Evolutionary conservation across 1,284 basidiomycete species (phyloP), one percentile per base, ranked within the genome.

Genomic region (Trichosporon sp.): DNA sequence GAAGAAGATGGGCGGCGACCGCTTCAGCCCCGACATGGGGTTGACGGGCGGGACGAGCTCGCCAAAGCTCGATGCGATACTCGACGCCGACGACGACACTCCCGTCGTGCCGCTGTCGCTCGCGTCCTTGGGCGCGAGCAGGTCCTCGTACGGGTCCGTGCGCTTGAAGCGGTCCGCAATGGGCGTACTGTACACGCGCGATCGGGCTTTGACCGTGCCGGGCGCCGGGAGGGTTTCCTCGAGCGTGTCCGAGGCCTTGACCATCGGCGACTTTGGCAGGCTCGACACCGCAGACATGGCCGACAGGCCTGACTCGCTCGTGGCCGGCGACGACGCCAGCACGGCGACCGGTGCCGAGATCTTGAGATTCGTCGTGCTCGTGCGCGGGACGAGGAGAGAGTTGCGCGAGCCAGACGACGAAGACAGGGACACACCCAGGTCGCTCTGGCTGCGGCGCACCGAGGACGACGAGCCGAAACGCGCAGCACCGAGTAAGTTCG

Each of bases 81-180:
- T 59, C 21, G 61, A 66, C 10, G 60, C 44, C 37, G 54, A 23
- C 31, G 59, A 56, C 16, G 61, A 49, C 32, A 56, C 40, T 7
- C 66, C 63, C 33, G 34, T 27, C 37, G 37, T n/a, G 9, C 23
- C 37, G 14, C 59, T 61, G 2, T 61, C 32, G 49, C 25, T 54
- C 25, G 16, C 27, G 27, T 31, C 57, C 34, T 52, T 19, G 71
- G 70, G 5, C 65, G 66, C 14, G 49, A 66, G 14, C 67, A 71
- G 27, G 69, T 68, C 49, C 29, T 54, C 49, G 29, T 29, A 54
- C 5, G 49, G 25, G 21, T 54, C 49, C 7, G 49, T 54, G 49
- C 49, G 49, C 54, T 68, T 63, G 65, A 79, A 81, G 14, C 69
- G 69, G 63, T 81, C 80, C 5, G 78, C 78, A 36, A 81, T 81